phyloP scores from a whole-genome alignment of 352 stramenopile species.

The Pilasporangium apinafurcum region DNA sequence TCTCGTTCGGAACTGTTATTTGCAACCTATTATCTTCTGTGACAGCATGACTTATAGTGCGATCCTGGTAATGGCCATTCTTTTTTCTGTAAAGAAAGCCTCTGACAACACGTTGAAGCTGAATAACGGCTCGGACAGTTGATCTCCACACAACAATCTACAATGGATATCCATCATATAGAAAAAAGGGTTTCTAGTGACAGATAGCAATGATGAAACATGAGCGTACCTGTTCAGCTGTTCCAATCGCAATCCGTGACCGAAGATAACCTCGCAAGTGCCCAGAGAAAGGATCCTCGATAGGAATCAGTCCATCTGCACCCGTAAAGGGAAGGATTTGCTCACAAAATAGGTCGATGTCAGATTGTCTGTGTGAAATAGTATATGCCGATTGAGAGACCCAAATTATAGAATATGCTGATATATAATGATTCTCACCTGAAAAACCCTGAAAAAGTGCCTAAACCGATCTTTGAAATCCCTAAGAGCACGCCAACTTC shows the following conservation, averaged over 20 bases:
- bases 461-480: conserved; percentile 23
- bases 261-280: conserved; percentile 21
- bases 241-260: conserved; percentile 29
- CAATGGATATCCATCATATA: background rate
- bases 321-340: conserved; percentile 16
- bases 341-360: background rate
- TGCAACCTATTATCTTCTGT: no score
- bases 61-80: no score
- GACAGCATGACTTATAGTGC: no score
- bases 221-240: conserved; percentile 37
- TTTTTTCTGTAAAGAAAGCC: conserved; percentile 12
- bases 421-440: conserved; percentile 6
- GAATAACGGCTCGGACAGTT: conserved; percentile 14
- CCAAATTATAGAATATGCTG: background rate
- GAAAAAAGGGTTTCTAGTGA: background rate
- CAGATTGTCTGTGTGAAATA: background rate
- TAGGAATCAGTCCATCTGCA: conserved; percentile 19
- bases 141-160: conserved; percentile 26
- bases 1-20: no score
- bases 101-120: conserved; percentile 26
- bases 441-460: conserved; percentile 12
- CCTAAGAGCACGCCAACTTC: conserved; percentile 19
- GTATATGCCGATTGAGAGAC: background rate
- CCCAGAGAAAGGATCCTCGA: conserved; percentile 42
- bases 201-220: background rate